Base-by-base conservation (phyloP, 1,284 basidiomycete species). In the Fomitopsis schrenkii region DNA sequence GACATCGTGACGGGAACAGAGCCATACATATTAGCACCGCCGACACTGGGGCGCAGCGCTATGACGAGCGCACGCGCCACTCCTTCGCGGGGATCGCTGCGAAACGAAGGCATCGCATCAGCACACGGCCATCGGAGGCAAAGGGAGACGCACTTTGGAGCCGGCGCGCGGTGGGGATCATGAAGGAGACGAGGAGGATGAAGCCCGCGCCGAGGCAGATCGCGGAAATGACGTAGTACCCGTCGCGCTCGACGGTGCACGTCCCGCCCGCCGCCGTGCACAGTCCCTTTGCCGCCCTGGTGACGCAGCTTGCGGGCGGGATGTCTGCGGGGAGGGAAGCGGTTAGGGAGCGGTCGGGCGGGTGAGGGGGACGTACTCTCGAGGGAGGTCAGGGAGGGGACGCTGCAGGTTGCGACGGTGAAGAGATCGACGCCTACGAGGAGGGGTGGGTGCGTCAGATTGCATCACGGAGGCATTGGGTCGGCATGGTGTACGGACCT, bases 161-260 rank as follows among this genome's bases (percentile, higher is more conserved):
- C 35, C 52, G 28, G n/a, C 52, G 52, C 35, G 52, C 52, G 22
- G 52, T 54, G 10, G 52, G 52, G 52, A 54, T 54, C 52, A 54
- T 54, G 35, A 54, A 54, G 33, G 38, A 54, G 33, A 54, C 19
- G 52, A 54, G 52, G n/a, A 54, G 52, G 52, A 40, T 14, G 33
- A 54, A 22, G 52, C 52, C 52, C 7, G 28, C 52, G 36, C 35
- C 52, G 35, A 54, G 35, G 52, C 52, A 54, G 35, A 54, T n/a
- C 30, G 35, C 52, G 52, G 52, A 54, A 5, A 54, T 54, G n/a
- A 54, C 52, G 35, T 54, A 54, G 52, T 54, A 54, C 5, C 52
- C 52, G 52, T 54, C 52, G 33, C 36, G 52, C 35, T 54, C 12
- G 52, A 54, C n/a, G 52, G 35, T 35, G 35, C 52, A 54, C 33